Evolutionary conservation across 2,329 filamentous ascomycete genomes (phyloP).

Genomic region (Pseudocercospora macadamiae): DNA sequence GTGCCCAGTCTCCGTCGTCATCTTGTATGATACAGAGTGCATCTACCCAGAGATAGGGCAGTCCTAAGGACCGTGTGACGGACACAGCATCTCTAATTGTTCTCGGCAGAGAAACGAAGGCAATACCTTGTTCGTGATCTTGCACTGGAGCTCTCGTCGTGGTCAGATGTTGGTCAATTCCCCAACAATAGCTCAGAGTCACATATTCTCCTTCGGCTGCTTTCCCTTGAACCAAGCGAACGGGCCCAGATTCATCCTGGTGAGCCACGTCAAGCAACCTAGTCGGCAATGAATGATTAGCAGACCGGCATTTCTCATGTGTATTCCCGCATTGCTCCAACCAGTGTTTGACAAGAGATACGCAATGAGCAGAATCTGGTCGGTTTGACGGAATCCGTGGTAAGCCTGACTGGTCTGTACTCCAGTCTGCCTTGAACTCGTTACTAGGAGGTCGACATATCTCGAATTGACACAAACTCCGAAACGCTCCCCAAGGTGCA

Average conservation of each 20-base stretch:
- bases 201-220: background rate
- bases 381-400: background rate
- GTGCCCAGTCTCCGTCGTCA: background rate
- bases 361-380: background rate
- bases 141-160: background rate
- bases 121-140: background rate
- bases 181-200: background rate
- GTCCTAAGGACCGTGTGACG: conserved; percentile 2
- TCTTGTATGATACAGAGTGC: conserved; percentile 23
- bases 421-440: background rate
- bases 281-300: background rate
- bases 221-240: background rate
- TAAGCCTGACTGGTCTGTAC: background rate
- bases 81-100: conserved; percentile 13
- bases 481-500: background rate
- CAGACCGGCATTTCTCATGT: background rate
- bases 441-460: background rate
- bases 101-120: background rate
- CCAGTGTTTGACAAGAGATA: background rate
- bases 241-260: background rate
- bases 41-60: conserved; percentile 23
- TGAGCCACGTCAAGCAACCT: background rate
- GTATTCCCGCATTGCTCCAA: background rate
- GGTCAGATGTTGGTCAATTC: background rate
- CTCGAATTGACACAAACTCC: background rate